Percentiles rank a stretch among this genome's conserved stretches.
These are phyloP conservation scores for Solanum gandarillasii DNA, from an alignment of 257 asterid genomes.

Conservation along the genomic window DNA sequence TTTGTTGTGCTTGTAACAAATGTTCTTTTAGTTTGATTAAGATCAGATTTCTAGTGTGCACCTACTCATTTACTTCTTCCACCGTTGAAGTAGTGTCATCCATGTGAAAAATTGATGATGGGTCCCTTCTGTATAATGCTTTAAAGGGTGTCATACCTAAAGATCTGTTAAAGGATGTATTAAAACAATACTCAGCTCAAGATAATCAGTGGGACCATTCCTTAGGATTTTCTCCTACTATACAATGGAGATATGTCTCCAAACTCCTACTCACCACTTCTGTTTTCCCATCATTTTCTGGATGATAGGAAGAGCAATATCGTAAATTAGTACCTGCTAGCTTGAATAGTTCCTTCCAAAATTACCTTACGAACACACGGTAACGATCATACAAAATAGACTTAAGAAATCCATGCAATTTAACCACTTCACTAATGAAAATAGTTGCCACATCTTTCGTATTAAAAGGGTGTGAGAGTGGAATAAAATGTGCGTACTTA, in stretches of 20 bases:
- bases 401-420: background rate
- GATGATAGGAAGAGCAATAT: background rate
- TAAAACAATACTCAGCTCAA: background rate
- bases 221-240: too few relatives aligned
- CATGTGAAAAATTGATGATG: too few relatives aligned
- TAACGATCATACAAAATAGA: background rate
- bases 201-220: too few relatives aligned
- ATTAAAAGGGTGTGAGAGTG: background rate
- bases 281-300: background rate
- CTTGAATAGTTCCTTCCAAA: background rate
- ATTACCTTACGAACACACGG: background rate
- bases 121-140: too few relatives aligned
- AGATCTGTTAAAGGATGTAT: background rate
- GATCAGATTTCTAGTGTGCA: background rate
- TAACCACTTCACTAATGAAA: background rate
- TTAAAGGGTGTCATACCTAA: background rate
- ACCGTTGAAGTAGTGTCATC: too few relatives aligned
- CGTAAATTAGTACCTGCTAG: background rate
- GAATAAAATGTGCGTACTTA: background rate
- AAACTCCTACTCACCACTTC: background rate
- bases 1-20: too few relatives aligned
- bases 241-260: background rate
- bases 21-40: background rate
- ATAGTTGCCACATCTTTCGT: background rate
- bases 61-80: background rate